These are phyloP conservation scores for Naematelia aurantialba DNA, from an alignment of 768 basidiomycete species.

Conservation along the genomic window DNA sequence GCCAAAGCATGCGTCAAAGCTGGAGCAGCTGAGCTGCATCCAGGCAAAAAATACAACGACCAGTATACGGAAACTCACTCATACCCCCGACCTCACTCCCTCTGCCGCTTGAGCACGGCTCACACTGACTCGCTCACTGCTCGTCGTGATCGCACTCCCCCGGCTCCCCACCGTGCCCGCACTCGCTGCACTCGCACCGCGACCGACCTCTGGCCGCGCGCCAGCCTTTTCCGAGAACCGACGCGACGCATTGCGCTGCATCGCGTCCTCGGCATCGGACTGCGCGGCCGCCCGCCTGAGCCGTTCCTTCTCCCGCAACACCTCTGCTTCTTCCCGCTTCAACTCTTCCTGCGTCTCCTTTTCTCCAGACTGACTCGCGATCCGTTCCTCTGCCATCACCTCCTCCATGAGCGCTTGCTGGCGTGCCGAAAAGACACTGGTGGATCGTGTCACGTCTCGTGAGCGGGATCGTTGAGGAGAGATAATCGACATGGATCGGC, in stretches of 20 bases:
- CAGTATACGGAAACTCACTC: too few relatives aligned
- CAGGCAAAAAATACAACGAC: too few relatives aligned
- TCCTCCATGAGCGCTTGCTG: constrained; percentile 22
- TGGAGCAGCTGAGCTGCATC: too few relatives aligned
- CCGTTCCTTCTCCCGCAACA: not conserved
- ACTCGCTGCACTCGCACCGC: not conserved
- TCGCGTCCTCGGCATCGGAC: not conserved
- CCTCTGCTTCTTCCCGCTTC: not conserved
- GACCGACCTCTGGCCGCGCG: not conserved
- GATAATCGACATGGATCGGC: not conserved
- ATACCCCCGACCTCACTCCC: too few relatives aligned
- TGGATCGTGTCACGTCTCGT: not conserved
- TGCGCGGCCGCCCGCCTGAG: not conserved
- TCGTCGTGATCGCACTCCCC: too few relatives aligned
- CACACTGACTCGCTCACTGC: too few relatives aligned
- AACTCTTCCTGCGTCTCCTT: not conserved
- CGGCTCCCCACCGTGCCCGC: too few relatives aligned
- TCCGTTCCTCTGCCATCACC: constrained; percentile 29
- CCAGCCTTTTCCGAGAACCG: too few relatives aligned
- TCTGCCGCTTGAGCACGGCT: too few relatives aligned
- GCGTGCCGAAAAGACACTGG: constrained; percentile 6
- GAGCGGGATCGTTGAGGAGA: constrained; percentile 3
- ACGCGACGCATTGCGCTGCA: not conserved
- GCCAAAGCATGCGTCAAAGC: too few relatives aligned
- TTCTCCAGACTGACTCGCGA: constrained; percentile 1